Evolutionary conservation across 2,329 filamentous ascomycete genomes (phyloP).

Genomic region (Paraphaeosphaeria minitans): DNA sequence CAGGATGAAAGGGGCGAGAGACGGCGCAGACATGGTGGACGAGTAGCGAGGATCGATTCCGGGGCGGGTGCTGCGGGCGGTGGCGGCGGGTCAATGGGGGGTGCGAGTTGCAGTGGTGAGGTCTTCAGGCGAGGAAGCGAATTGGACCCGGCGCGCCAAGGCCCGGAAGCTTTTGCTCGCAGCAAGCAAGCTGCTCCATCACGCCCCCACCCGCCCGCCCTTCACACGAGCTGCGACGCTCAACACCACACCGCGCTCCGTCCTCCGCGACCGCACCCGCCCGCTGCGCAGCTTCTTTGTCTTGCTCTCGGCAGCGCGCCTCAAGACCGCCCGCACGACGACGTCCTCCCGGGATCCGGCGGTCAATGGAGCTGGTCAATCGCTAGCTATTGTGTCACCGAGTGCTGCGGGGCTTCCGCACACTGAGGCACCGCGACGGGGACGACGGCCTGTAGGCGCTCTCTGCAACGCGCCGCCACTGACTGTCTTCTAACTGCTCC

Average conservation of each 20-base stretch:
- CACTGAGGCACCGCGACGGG: slow-evolving; percentile 47
- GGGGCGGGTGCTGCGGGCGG: slow-evolving; percentile 24
- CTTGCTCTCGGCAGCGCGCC: slow-evolving; percentile 5
- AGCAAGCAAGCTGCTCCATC: slow-evolving; percentile 6
- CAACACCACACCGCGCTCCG: slow-evolving; percentile 7
- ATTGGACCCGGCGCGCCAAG: slow-evolving; percentile 21
- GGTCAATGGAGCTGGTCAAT: slow-evolving; percentile 50
- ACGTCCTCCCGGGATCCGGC: slow-evolving; percentile 19
- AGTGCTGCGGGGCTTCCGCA: slow-evolving; percentile 52
- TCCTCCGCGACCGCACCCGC: background rate
- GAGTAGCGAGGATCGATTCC: slow-evolving; percentile 20
- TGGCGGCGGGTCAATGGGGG: slow-evolving; percentile 36
- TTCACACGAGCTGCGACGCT: slow-evolving; percentile 7
- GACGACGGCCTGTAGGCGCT: slow-evolving; percentile 46
- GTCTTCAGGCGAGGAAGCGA: slow-evolving; percentile 22
- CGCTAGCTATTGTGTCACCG: slow-evolving; percentile 48
- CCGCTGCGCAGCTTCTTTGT: background rate
- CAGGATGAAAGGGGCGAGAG: slow-evolving; percentile 75
- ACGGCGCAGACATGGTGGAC: slow-evolving; percentile 70
- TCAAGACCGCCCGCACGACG: slow-evolving; percentile 2
- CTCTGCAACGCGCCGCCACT: slow-evolving; percentile 4
- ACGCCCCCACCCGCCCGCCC: slow-evolving; percentile 17
- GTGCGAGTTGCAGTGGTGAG: slow-evolving; percentile 22
- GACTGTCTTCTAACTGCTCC: slow-evolving; percentile 25
- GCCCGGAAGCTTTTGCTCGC: slow-evolving; percentile 18